Evolutionary conservation across 371 early-diverging fungal genomes (phyloP), one percentile per base, ranked within the genome.

Genomic region (Syncephalis fuscata): DNA sequence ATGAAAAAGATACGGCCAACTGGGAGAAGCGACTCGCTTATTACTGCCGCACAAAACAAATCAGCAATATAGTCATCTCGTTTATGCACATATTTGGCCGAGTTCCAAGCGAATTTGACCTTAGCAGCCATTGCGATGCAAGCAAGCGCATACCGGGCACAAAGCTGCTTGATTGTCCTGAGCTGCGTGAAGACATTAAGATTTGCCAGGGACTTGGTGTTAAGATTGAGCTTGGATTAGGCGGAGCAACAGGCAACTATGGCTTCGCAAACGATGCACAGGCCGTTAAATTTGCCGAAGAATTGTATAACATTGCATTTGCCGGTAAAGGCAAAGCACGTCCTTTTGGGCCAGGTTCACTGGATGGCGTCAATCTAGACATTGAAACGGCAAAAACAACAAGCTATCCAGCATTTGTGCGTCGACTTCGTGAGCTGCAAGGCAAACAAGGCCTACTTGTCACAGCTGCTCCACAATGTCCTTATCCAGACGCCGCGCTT

Each of bases 401-500:
- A 0, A 74, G 73, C 14, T 63, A 59, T 16, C 39, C 51, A 2
- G 66, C 59, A 5, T 69, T 80, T 32, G 60, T 75, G 11, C 51
- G 50, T n/a, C 58, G 61, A 44, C 53, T 80, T 3, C 76, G 77
- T 21, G 59, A 59, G n/a, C 39, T 16, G 2, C 19, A 25, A 42
- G 50, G 44, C 37, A 25, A 16, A 7, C 38, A 42, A 27, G 16
- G 19, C n/a, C 82, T 80, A 49, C 79, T 73, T 37, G 66, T 81
- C 26, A 67, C 80, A 0, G 75, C 75, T 16, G 81, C 84, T 1
- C 84, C 84, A 1, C 82, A 82, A 53, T 82, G 85, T 45, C 80
- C 76, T 0, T 82, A 65, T 52, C 82, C 82, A 14, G 59, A 62
- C 36, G 45, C 49, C 3, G 53, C 54, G 43, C 48, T 62, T 1